Percentiles rank a stretch among this genome's conserved stretches.
phyloP scores from a whole-genome alignment of 805 yeast species.

The Saccharomycopsis amapae region DNA sequence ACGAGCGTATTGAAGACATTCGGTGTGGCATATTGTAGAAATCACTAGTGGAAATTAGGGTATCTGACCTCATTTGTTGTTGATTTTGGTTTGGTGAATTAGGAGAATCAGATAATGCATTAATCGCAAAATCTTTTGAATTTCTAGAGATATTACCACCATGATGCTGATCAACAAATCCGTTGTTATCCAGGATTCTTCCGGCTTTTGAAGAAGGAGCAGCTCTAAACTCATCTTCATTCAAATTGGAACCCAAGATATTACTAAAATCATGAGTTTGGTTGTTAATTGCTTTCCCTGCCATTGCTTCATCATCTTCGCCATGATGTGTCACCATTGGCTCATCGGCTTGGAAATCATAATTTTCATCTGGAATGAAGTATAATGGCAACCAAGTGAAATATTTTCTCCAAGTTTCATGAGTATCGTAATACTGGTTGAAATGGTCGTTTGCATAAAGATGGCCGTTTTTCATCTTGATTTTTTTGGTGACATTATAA shows the following conservation, averaged over 20 bases:
- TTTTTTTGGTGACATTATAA: constrained; percentile 7
- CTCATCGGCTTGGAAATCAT: neutral
- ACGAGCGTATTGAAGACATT: neutral
- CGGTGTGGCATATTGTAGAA: constrained; percentile 12
- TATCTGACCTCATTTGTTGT: constrained; percentile 7
- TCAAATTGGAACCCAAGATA: constrained; percentile 4
- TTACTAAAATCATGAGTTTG: constrained; percentile 19
- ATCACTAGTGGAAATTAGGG: constrained; percentile 10
- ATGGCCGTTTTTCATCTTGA: constrained; percentile 8
- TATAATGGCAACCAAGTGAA: constrained; percentile 40
- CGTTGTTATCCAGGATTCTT: too few relatives aligned
- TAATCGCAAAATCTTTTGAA: neutral
- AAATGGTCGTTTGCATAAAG: constrained; percentile 14
- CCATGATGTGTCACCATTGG: constrained; percentile 27
- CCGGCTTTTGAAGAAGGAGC: neutral
- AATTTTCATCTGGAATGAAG: constrained; percentile 32
- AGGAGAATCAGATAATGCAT: neutral
- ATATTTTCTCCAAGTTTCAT: constrained; percentile 34
- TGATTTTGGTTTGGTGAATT: neutral
- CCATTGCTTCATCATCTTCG: constrained; percentile 19
- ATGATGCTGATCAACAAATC: too few relatives aligned
- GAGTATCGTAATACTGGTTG: constrained; percentile 25
- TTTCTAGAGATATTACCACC: neutral
- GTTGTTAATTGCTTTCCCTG: neutral
- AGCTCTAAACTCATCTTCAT: constrained; percentile 15